Evolutionary conservation across 345 rosid species (phyloP), one percentile per base, ranked within the genome.

Genomic region (Populus ilicifolia): DNA sequence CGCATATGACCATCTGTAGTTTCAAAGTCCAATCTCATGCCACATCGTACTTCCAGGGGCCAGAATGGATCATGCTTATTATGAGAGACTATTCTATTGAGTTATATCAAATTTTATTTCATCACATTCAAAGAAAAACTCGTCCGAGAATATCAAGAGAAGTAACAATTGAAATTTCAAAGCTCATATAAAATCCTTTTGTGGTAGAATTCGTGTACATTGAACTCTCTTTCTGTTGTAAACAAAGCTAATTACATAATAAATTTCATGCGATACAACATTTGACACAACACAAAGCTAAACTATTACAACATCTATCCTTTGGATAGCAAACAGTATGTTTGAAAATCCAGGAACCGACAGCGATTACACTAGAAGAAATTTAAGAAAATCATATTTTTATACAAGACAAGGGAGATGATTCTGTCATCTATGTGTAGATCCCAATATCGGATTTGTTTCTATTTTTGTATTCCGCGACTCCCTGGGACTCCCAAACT

Each of bases 391-490:
- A 66, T 35, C 56, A 50, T 73, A 69, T 56, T 41, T 48, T 67
- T 74, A 64, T 70, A 83, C 83, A 46, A 67, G 63, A 48, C 5
- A 27, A 27, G 35, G 35, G 5, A 74, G 27, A 50, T 29, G 68
- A 77, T 74, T 73, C 65, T 71, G 64, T 90, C 80, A 85, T 81
- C 88, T 86, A 81, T 78, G 69, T 52, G 86, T 80, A 71, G 83
- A 76, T 62, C 88, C 89, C 78, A 10, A 48, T 63, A 88, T 83
- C 46, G 75, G 84, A 71, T 87, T 93, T 97, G 90, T 90, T 90
- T 91, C 97, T 76, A 82, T 77, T 84, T 86, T 95, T 84, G 72
- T 65, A 5, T 71, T 69, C 84, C 17, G 52, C 52, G 16, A 14
- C 52, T 30, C 43, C 65, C 83, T 77, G n/a, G 29, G 77, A 81